Base-by-base conservation (phyloP, 2,329 filamentous ascomycete genomes). In the Ceratocystis cubensis region DNA sequence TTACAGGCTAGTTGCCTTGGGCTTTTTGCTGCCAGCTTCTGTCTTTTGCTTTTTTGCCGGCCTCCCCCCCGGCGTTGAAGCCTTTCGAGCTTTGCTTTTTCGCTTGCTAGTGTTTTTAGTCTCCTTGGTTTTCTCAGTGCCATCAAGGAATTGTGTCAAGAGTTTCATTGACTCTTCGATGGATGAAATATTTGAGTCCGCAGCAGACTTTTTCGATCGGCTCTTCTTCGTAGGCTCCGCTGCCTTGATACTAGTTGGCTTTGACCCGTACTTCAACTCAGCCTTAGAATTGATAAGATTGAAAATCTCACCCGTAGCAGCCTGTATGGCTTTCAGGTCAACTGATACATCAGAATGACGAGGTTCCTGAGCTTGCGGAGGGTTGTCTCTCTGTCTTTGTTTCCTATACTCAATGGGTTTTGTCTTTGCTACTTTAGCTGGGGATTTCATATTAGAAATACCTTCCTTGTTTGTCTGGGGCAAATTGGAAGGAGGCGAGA, bases 41-140 rank as follows among this genome's bases (percentile, higher is more conserved):
- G 28, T 63, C 61, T 64, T 66, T 44, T 53, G 25, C 61, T 64
- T 66, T 59, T 66, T 66, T n/a, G 46, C 22, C 28, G 65, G 30
- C 15, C 61, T 33, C 13, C 7, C 28, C 17, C 7, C n/a, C 20
- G 15, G 8, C 17, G 44, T 25, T 30, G 6, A 5, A 13, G 30
- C 15, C 20, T 45, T 65, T 61, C n/a, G 50, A 37, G 17, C 48
- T 25, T 53, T 53, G 48, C 22, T 15, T 28, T 53, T 28, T 30
- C 37, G 37, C 37, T 41, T 41, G 10, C 37, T 41, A 13, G 37
- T 15, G 15, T 0, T 41, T 41, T 15, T 41, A 41, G 20, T 7
- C n/a, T 17, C 33, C n/a, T 30, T 22, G n/a, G 45, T 15, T 7
- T 37, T 30, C n/a, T 37, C 56, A 10, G 25, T 30, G 30, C 30